These are phyloP conservation scores for Tetrastigma voinierianum DNA, from an alignment of 164 flowering plant genomes.

Conservation along the genomic window DNA sequence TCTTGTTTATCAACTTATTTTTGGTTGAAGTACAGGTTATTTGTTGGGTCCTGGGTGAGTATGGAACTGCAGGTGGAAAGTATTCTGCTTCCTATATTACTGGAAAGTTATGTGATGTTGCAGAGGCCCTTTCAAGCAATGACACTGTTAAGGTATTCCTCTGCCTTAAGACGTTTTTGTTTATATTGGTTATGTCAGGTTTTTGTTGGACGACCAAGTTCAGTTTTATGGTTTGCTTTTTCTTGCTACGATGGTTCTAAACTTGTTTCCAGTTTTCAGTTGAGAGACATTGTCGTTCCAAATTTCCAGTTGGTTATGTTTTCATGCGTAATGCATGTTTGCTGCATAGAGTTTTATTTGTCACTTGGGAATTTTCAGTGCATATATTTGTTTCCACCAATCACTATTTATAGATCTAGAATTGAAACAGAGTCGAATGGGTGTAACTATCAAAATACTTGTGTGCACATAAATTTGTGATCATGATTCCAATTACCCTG, in stretches of 20 bases:
- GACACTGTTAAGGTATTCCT: slow-evolving; percentile 81
- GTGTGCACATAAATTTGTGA: too few species aligned
- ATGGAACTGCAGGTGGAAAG: slow-evolving; percentile 94
- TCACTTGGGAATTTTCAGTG: too few species aligned
- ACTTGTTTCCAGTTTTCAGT: neutral
- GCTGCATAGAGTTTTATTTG: too few species aligned
- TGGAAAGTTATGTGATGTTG: slow-evolving; percentile 95
- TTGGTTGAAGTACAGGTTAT: slow-evolving; percentile 58
- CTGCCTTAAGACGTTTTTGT: neutral
- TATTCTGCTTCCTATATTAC: slow-evolving; percentile 83
- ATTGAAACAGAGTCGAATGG: too few species aligned
- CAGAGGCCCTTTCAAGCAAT: slow-evolving; percentile 91
- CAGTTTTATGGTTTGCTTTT: neutral
- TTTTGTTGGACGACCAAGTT: neutral
- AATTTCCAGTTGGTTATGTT: neutral
- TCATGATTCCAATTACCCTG: too few species aligned
- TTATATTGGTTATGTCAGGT: neutral
- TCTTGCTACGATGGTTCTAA: neutral
- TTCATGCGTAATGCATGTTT: neutral
- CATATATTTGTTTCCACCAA: too few species aligned
- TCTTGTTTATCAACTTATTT: slow-evolving; percentile 1
- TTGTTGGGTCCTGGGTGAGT: slow-evolving; percentile 99
- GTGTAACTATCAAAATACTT: too few species aligned
- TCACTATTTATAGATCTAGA: too few species aligned
- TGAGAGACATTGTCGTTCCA: neutral